Evolutionary conservation across 805 yeast species (phyloP).

Genomic region (Saccharomycopsis fodiens): DNA sequence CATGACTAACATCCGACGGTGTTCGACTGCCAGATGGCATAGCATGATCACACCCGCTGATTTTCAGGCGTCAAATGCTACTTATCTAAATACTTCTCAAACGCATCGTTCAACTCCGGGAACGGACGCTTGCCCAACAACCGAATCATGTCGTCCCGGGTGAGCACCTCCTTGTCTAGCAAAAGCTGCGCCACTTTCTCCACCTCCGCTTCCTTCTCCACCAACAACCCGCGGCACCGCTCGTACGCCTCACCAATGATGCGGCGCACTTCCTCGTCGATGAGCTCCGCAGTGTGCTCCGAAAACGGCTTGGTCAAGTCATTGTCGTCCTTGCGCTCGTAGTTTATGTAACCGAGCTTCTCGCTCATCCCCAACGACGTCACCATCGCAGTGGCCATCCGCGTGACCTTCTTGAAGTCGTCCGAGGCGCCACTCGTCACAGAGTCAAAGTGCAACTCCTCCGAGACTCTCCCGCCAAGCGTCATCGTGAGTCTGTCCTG

Average conservation of each 20-base stretch:
- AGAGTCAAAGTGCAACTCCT: conserved; percentile 77
- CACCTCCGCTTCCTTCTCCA: conserved; percentile 53
- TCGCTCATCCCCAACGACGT: conserved; percentile 83
- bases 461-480: conserved; percentile 86
- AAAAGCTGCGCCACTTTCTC: conserved; percentile 69
- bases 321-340: conserved; percentile 44
- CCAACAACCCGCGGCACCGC: conserved; percentile 49
- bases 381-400: conserved; percentile 86
- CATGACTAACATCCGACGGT: too few relatives aligned
- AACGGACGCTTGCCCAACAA: conserved; percentile 73
- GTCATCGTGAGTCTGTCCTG: conserved; percentile 89
- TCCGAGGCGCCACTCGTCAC: conserved; percentile 92
- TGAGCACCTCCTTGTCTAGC: conserved; percentile 65
- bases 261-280: conserved; percentile 63
- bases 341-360: conserved; percentile 57
- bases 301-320: conserved; percentile 59
- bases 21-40: too few relatives aligned
- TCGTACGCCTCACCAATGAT: conserved; percentile 59
- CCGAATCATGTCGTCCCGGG: conserved; percentile 74
- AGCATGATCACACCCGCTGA: not conserved
- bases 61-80: not conserved
- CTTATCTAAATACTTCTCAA: conserved; percentile 63
- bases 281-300: conserved; percentile 58
- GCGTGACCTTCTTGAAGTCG: conserved; percentile 86
- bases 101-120: conserved; percentile 76